Evolutionary conservation across 768 basidiomycete species (phyloP).

Genomic region (Exidia glandulosa): DNA sequence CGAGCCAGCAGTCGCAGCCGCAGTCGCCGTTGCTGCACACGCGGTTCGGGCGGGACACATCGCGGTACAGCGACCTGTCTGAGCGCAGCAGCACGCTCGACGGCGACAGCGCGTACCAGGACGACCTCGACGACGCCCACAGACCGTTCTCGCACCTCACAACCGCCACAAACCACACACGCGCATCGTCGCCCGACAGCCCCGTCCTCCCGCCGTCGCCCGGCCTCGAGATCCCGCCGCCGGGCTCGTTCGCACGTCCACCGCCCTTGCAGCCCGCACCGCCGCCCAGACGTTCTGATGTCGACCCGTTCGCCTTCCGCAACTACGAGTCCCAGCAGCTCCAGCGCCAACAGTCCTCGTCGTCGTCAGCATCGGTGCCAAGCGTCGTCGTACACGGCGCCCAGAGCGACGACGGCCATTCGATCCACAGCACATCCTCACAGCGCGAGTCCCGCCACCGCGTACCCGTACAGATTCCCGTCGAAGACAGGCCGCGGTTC

Average conservation of each 20-base stretch:
- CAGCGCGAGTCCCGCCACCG: background rate
- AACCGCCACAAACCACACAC: background rate
- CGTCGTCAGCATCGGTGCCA: slow-evolving; percentile 38
- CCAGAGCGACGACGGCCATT: slow-evolving; percentile 8
- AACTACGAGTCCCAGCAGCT: slow-evolving; percentile 5
- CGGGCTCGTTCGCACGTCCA: too few relatives aligned
- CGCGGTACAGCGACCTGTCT: slow-evolving; percentile 7
- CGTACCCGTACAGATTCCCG: background rate
- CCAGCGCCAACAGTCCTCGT: slow-evolving; percentile 36
- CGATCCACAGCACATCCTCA: slow-evolving; percentile 1
- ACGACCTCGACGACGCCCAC: slow-evolving; percentile 21
- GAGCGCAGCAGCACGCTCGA: background rate
- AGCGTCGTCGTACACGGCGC: slow-evolving; percentile 11
- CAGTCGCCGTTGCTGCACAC: slow-evolving; percentile 40
- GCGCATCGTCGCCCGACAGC: background rate
- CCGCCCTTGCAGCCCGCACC: background rate
- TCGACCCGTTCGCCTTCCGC: slow-evolving; percentile 13
- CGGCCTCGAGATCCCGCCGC: background rate
- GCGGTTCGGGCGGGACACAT: slow-evolving; percentile 30
- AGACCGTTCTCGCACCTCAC: slow-evolving; percentile 26
- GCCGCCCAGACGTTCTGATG: background rate
- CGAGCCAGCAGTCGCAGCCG: slow-evolving; percentile 16
- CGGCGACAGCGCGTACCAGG: slow-evolving; percentile 19
- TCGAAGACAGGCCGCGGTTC: slow-evolving; percentile 28
- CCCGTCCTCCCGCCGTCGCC: background rate